Base-by-base conservation (phyloP, 768 basidiomycete species). In the Scleroderma bovista region DNA sequence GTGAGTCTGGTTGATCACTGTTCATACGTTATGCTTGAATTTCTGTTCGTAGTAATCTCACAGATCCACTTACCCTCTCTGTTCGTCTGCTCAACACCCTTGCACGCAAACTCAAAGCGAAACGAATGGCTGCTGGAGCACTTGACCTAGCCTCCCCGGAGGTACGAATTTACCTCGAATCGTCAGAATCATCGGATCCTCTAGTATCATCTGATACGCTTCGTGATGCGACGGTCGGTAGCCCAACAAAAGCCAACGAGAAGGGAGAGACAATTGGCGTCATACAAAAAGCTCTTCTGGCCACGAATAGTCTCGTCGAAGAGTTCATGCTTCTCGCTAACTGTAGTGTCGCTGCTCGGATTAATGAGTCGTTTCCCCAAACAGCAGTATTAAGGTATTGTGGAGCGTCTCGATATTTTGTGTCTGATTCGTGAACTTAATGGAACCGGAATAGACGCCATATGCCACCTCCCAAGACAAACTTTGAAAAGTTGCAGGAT, bases 301-400 rank as follows among this genome's bases (percentile, higher is more conserved):
- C 98, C 70, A 99, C 96, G 9, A 98, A 98, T 63, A 93, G 89
- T 55, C 72, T 98, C 7, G 96, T 98, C 2, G 96, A 99, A 67
- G 96, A 98, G 67, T 97, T 99, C 70, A 99, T 99, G 96, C 72
- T 99, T 55, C 82, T 99, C 51, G 95, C 96, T 6, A 99, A 98
- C 60, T 88, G 95, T 58, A 90, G 86, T 56, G 96, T 97, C 1
- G 95, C 96, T 6, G 69, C 72, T 57, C 89, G 87, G 69, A 97
- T 96, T 15, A 88, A 95, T 61, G 90, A 95, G 59, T 84, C 86
- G 0, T 99, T 94, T 74, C 95, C 96, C 1, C 88, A 92, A 64
- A 98, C 95, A 2, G 91, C 94, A 2, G 94, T 99, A 1, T 71
- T 98, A 46, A 78, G 93, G 86, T 89, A 37, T n/a, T n/a, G n/a